Base-by-base conservation (phyloP, 2,329 filamentous ascomycete species). In the Pseudogymnoascus sp. region DNA sequence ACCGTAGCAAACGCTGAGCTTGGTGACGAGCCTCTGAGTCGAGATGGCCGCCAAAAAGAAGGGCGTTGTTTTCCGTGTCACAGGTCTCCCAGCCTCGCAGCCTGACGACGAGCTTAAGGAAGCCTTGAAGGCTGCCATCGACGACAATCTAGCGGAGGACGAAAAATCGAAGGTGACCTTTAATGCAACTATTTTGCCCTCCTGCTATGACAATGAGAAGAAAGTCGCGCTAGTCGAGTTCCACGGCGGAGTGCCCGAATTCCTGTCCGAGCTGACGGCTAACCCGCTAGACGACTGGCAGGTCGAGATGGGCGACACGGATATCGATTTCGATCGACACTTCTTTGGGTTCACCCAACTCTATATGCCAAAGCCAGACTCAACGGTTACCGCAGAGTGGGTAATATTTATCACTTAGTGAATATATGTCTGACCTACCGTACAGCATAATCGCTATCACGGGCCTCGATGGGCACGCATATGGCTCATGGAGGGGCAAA, bases 381-480 rank as follows among this genome's bases (percentile, higher is more conserved):
- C 49, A 8, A 43, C 40, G 3, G 59, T 68, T 23, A 63, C 62
- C 31, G 65, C 66, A 12, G 66, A 69, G 67, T 69, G 62, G 5
- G 64, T 43, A 21, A 3, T 42, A 59, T 21, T 60, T 61, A 11
- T 49, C 43, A 2, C 16, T 18, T 9, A 25, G 6, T 23, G 6
- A n/a, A 49, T 23, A 28, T 49, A n/a, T 49, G 21, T 9, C 21
- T 49, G 6, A 49, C 43, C 6, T 49, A 28, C n/a, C 12, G 31
- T 59, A 21, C 40, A 72, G 70, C 42, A 68, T 72, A 23, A 67
- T 73, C 18, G 71, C 69, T 3, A 69, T 72, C 18, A 67, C 68
- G 1, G 70, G 70, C 4, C 70, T 73, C 25, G 68, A 72, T 23
- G 69, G 71, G 36, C 70, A 74, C 66, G 68, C 73, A 6, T 75